Evolutionary conservation across 495 filamentous ascomycete species (phyloP), one percentile per base, ranked within the genome.

Genomic region (Pseudotulostoma volvatum): DNA sequence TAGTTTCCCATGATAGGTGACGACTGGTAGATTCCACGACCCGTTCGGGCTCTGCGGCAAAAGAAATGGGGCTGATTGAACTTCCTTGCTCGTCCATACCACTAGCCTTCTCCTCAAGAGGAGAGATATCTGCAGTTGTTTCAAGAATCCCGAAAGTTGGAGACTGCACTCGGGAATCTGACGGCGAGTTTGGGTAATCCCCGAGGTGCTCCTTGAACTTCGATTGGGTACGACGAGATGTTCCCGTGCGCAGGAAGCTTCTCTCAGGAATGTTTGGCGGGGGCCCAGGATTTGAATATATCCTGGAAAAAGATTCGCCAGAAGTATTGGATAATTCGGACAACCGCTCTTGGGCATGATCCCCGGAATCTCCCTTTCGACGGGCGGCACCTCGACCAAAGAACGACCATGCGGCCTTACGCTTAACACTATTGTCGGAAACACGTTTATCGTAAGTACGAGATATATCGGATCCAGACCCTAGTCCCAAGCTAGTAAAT

Each of bases 121-220:
- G 21, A 8, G 40, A 28, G 13, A 33, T 23, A 16, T 42, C 34
- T 8, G 16, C 11, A 0, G 46, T 45, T 21, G 60, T 45, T 39
- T 65, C 63, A 4, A 60, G 55, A 7, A 62, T 58, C 34, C 60
- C 60, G 1, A 62, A 62, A n/a, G 32, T 18, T 16, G 76, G 77
- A 0, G 82, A 87, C 43, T 87, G 82, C 20, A 88, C 51, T 31
- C 81, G 67, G 1, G 86, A 92, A 37, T 81, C 79, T 3, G 84
- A 77, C 7, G 83, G 83, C 13, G 84, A 88, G 13, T 86, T 52
- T 1, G 84, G 81, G 19, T 84, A 66, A 47, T 93, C 86, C 13
- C 83, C 84, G 11, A 95, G 71, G 53, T 93, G 85, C 55, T 95
- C 86, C n/a, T 77, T 74, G 64, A 95, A 95, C 34, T 84, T 87